phyloP scores from a whole-genome alignment of 345 rosid genomes.

The Citrus medica region DNA sequence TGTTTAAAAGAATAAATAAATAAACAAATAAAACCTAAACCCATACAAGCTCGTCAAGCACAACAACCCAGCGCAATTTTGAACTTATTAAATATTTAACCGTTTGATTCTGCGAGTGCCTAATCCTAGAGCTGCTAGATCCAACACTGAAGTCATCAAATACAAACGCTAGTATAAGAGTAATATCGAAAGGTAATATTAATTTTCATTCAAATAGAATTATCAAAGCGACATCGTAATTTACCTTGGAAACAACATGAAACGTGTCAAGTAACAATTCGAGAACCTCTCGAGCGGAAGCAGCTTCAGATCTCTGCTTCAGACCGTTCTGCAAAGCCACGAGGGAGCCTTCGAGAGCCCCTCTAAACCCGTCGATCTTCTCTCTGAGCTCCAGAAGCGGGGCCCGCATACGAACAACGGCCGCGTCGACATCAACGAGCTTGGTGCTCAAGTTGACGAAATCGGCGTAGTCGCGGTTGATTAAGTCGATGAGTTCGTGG shows the following conservation, averaged over 20 bases:
- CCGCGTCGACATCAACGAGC: constrained; percentile 91
- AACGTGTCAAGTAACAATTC: constrained; percentile 88
- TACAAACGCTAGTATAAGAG: not conserved
- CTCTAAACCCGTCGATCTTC: constrained; percentile 80
- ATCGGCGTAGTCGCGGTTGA: constrained; percentile 97
- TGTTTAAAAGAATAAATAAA: not conserved
- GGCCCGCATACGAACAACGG: constrained; percentile 95
- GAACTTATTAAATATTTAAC: not conserved
- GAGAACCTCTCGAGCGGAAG: constrained; percentile 79
- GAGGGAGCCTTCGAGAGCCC: constrained; percentile 65
- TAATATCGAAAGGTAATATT: too few relatives aligned
- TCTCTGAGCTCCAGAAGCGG: constrained; percentile 86
- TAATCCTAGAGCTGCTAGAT: not conserved
- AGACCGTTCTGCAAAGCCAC: constrained; percentile 68
- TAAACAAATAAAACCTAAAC: too few relatives aligned
- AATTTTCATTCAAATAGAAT: not conserved
- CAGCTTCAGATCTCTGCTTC: constrained; percentile 93
- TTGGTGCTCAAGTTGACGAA: constrained; percentile 93
- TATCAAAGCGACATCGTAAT: not conserved
- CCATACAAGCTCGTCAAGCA: not conserved
- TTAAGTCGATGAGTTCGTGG: constrained; percentile 91
- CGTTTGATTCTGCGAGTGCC: not conserved
- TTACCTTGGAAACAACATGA: constrained; percentile 93
- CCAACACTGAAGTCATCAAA: not conserved
- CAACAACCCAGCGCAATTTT: not conserved